phyloP scores from a whole-genome alignment of 805 yeast genomes.

The Millerozyma acaciae region DNA sequence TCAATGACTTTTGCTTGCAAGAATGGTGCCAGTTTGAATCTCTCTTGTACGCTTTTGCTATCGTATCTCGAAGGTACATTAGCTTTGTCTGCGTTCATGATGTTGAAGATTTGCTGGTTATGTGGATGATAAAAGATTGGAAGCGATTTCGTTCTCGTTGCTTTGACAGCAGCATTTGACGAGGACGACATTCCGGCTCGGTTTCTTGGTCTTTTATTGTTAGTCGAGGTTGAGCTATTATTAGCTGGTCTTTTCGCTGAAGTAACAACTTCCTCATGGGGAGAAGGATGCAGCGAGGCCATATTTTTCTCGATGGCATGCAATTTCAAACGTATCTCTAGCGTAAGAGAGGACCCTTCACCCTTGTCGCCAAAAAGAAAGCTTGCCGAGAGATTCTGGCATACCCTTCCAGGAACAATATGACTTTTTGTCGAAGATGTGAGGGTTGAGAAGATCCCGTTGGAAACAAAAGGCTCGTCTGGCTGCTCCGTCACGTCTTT shows the following conservation, averaged over 20 bases:
- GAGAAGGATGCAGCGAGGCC: too few relatives aligned
- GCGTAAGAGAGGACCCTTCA: slow-evolving; percentile 41
- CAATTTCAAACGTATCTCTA: slow-evolving; percentile 54
- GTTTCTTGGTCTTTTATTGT: slow-evolving; percentile 1
- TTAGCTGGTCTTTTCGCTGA: slow-evolving; percentile 2
- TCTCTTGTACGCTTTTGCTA: slow-evolving; percentile 37
- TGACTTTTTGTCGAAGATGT: slow-evolving; percentile 21
- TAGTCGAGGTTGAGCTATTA: slow-evolving; percentile 2
- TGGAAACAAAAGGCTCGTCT: slow-evolving; percentile 44
- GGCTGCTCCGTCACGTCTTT: slow-evolving; percentile 47
- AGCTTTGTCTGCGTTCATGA: slow-evolving; percentile 39
- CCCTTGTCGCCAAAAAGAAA: slow-evolving; percentile 35
- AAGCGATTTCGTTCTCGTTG: slow-evolving; percentile 41
- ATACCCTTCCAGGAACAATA: slow-evolving; percentile 51
- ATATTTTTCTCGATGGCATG: slow-evolving; percentile 29
- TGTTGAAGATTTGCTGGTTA: slow-evolving; percentile 36
- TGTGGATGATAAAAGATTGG: slow-evolving; percentile 39
- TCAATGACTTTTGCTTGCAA: slow-evolving; percentile 39
- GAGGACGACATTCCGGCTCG: slow-evolving; percentile 3
- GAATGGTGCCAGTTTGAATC: slow-evolving; percentile 45
- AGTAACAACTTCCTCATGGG: slow-evolving; percentile 5
- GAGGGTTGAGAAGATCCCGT: slow-evolving; percentile 35
- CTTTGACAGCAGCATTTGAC: slow-evolving; percentile 28
- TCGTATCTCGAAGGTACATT: slow-evolving; percentile 37
- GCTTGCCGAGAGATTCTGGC: slow-evolving; percentile 52